Evolutionary conservation across 345 rosid species (phyloP).

Genomic region (Eucalyptus rudis): DNA sequence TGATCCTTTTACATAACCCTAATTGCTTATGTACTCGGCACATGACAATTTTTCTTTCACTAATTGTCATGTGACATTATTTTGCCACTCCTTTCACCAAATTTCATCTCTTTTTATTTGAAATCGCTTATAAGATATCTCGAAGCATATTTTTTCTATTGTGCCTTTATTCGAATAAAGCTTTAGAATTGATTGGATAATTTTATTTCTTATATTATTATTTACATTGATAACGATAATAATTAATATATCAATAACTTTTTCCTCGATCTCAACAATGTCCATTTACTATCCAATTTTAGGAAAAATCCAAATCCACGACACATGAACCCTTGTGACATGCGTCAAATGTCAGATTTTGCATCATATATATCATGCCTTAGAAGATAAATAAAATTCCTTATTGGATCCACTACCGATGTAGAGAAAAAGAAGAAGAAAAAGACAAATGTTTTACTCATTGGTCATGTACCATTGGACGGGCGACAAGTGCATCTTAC

Average conservation of each 20-base stretch:
- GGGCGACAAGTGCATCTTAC: neutral
- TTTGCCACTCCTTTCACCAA: neutral
- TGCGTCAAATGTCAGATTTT: neutral
- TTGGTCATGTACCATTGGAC: neutral
- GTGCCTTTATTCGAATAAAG: too few relatives aligned
- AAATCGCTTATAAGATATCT: neutral
- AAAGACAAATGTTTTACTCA: neutral
- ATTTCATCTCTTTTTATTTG: neutral
- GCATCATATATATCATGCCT: neutral
- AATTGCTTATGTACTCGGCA: too few relatives aligned
- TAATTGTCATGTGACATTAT: too few relatives aligned
- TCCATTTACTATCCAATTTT: neutral
- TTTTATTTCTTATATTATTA: neutral
- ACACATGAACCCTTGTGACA: neutral
- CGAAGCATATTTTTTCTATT: neutral
- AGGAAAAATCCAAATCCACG: neutral
- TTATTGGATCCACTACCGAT: neutral
- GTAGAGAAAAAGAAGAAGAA: neutral
- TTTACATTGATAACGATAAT: accelerated
- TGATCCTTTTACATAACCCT: too few relatives aligned
- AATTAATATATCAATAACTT: neutral
- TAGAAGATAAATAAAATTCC: neutral
- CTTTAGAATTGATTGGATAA: too few relatives aligned
- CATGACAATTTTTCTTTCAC: too few relatives aligned
- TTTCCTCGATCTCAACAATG: neutral